A percentile compares a stretch with the other conserved stretches of the same genome.
Evolutionary conservation across 352 stramenopile genomes (phyloP).

Genomic region (Phytopythium chamaehyphon): DNA sequence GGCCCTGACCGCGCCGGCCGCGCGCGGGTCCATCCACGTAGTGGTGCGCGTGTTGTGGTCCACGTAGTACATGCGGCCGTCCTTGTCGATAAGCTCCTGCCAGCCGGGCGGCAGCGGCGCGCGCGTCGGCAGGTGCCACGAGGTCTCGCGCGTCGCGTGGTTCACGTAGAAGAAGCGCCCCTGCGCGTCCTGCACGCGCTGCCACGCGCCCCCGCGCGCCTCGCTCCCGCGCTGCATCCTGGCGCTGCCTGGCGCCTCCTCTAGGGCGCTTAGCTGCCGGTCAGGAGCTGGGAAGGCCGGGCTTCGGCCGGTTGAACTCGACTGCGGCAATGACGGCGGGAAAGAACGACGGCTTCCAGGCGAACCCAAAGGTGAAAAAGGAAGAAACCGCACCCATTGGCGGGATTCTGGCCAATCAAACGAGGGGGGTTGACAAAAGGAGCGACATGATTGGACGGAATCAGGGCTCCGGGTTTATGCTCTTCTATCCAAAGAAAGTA

Average conservation of each 20-base stretch:
- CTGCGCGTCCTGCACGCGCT: conserved; percentile 77
- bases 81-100: conserved; percentile 73
- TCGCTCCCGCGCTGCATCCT: not conserved
- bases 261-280: not conserved
- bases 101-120: conserved; percentile 68
- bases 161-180: conserved; percentile 88
- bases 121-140: conserved; percentile 67
- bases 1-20: too few species aligned
- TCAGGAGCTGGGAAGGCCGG: not conserved
- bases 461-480: too few species aligned
- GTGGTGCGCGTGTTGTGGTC: conserved; percentile 74
- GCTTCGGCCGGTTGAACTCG: too few species aligned
- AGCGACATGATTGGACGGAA: too few species aligned
- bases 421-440: too few species aligned
- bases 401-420: too few species aligned
- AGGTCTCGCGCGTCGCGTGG: conserved; percentile 76
- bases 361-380: too few species aligned
- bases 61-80: conserved; percentile 80
- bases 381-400: too few species aligned
- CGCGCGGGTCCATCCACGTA: conserved; percentile 78
- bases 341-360: too few species aligned
- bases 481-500: too few species aligned
- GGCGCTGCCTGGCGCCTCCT: not conserved
- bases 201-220: conserved; percentile 41
- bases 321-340: too few species aligned